Base-by-base conservation (phyloP, 2,329 filamentous ascomycete species). In the Elsinoe perseae region DNA sequence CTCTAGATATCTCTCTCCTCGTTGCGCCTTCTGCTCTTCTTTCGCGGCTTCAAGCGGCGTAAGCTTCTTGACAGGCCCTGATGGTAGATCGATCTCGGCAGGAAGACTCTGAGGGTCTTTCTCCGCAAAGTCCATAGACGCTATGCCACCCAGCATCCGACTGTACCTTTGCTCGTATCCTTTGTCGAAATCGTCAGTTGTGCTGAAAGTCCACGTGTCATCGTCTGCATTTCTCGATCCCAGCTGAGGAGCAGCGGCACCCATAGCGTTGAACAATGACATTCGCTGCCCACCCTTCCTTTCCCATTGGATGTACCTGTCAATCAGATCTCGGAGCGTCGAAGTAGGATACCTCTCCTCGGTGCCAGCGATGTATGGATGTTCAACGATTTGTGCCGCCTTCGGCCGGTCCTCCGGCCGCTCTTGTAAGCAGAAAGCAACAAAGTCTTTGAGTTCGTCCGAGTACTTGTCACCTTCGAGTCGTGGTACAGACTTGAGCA, bases 241-340 rank as follows among this genome's bases (percentile, higher is more conserved):
- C 63, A 25, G 77, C 74, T 27, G 77, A 28, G 81, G 80, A 10
- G 77, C 77, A 14, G 75, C 76, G 14, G 81, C 81, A 59, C 81
- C 81, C 55, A 76, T 78, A 21, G 78, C 76, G 59, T 81, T 77
- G 66, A 83, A 84, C 0, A 85, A 69, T 4, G 82, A 85, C 60
- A 80, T 81, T 44, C 87, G 80, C 61, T 81, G 82, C 25, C 87
- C 87, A 21, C 87, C 87, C 62, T 82, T 79, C 6, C 83, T 79
- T 68, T 91, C 87, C 87, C 87, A 92, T 18, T 84, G 66, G 65
- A 83, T 85, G 71, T 86, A 92, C 10, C 81, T 83, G 61, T 82
- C 80, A 8, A 92, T 84, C 1, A 92, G 75, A 58, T 82, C 76
- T 2, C 81, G 73, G 2, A 92, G 76, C 3, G 76, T 78, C 0